A percentile compares a stretch with the other conserved stretches of the same genome.
Conservation (phyloP, 306 rosid species). For the Vigna radiata region DNA sequence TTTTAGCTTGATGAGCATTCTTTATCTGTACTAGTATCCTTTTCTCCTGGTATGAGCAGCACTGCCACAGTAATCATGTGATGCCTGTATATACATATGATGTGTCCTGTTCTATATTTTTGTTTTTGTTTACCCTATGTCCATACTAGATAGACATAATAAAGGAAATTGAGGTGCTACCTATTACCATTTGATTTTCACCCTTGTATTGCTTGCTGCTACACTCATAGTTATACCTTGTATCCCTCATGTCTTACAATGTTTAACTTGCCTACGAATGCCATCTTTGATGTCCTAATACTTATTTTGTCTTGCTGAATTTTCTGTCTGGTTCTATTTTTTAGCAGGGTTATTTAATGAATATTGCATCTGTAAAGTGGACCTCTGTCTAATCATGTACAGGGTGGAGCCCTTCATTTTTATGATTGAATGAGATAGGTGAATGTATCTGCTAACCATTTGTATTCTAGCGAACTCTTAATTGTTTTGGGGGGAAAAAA, state of each 20-base stretch:
- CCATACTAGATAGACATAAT: slow-evolving; percentile 52
- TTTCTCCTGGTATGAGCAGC: slow-evolving; percentile 52
- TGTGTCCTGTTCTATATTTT: slow-evolving; percentile 57
- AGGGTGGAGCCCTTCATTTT: slow-evolving; percentile 26
- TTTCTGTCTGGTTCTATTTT: slow-evolving; percentile 9
- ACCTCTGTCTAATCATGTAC: slow-evolving; percentile 30
- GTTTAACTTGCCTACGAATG: slow-evolving; percentile 20
- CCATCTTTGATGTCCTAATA: slow-evolving; percentile 24
- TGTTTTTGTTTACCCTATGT: slow-evolving; percentile 52
- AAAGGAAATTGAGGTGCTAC: slow-evolving; percentile 46
- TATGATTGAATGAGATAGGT: slow-evolving; percentile 30
- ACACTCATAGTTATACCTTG: slow-evolving; percentile 6
- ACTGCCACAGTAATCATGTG: slow-evolving; percentile 48
- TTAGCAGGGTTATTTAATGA: not conserved
- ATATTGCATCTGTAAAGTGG: slow-evolving; percentile 22
- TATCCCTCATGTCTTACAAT: not conserved
- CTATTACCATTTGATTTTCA: slow-evolving; percentile 28
- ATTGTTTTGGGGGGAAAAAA: slow-evolving; percentile 32
- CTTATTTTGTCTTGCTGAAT: not conserved
- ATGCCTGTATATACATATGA: slow-evolving; percentile 65
- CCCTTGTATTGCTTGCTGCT: slow-evolving; percentile 42
- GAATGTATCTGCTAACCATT: slow-evolving; percentile 29
- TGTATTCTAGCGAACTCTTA: slow-evolving; percentile 22
- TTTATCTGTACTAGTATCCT: slow-evolving; percentile 64
- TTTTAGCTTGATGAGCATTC: slow-evolving; percentile 51